Evolutionary conservation across 73 alveolate genomes (phyloP), one percentile per base, ranked within the genome.

Genomic region (Loxodes magnus): DNA sequence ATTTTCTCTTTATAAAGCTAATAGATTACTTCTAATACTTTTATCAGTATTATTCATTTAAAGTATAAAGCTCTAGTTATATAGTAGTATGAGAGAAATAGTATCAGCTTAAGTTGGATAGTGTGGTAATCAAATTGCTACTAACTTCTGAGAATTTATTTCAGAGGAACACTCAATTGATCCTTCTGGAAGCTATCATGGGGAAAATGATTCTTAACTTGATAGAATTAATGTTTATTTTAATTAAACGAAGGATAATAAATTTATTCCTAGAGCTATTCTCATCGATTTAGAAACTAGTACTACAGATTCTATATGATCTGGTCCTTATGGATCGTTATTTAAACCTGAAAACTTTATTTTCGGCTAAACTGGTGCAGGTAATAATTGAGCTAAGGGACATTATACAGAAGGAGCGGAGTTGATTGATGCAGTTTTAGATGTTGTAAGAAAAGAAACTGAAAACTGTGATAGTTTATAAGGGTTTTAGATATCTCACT

Each of bases 111-210:
- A 79, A 81, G 96, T 96, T 41, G 99, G 98, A 37, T 93, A 94
- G 81, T 92, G 98, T 80, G 99, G 99, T 42, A 92, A 92, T 88
- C 97, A 92, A 75, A 89, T 94, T 66, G 99, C 98, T 50, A 95
- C 98, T 64, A 92, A 92, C 82, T 94, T 92, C 94, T 92, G 98
- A 97, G 99, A 92, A 71, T 96, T 88, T 77, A 92, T 94, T 75
- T 90, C 99, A 29, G 96, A 94, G 59, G 99, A 94, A 82, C 99
- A 94, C 66, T 98, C 98, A 36, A 92, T 94, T 54, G 99, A 94
- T 76, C 98, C 99, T 28, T 34, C 65, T 41, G 98, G 98, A 33
- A 87, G 95, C 65, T 91, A 87, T 70, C 97, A 91, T 79, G 98
- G 98, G 17, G 97, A 91, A 74, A 87, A 97, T 27, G 98, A 91